These are phyloP conservation scores for Hordeum pubiflorum DNA, from an alignment of 202 grass and related monocot genomes.

Conservation along the genomic window DNA sequence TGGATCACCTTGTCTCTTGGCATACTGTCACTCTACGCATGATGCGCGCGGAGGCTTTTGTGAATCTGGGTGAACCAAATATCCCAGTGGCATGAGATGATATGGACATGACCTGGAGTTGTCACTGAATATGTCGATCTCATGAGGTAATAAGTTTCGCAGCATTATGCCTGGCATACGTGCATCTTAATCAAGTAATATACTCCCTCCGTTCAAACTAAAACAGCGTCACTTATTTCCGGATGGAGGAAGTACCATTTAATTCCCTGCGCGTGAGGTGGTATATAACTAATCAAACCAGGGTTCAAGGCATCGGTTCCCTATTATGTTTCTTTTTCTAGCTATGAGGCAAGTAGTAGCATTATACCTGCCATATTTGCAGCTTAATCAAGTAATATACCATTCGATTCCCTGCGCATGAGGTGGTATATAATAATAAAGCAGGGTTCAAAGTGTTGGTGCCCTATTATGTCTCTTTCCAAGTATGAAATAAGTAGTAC, in stretches of 20 bases:
- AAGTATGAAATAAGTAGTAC: neutral
- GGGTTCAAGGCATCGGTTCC: neutral
- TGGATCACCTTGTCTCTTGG: slow-evolving; percentile 88
- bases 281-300: neutral
- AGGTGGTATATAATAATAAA: neutral
- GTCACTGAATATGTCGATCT: neutral
- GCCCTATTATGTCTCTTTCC: neutral
- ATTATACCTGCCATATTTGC: neutral
- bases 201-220: too few relatives aligned
- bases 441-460: neutral
- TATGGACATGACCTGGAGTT: neutral
- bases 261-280: neutral
- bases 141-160: slow-evolving; percentile 19
- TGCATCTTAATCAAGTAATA: neutral
- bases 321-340: neutral
- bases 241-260: neutral
- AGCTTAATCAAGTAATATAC: neutral
- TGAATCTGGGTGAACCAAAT: slow-evolving; percentile 91
- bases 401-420: neutral
- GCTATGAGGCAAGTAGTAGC: neutral
- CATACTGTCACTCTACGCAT: slow-evolving; percentile 66
- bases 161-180: neutral
- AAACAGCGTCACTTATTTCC: too few relatives aligned
- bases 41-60: slow-evolving; percentile 87
- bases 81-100: slow-evolving; percentile 52